Evolutionary conservation across 2,329 filamentous ascomycete genomes (phyloP), one percentile per base, ranked within the genome.

Genomic region (Pseudonectria foliicola): DNA sequence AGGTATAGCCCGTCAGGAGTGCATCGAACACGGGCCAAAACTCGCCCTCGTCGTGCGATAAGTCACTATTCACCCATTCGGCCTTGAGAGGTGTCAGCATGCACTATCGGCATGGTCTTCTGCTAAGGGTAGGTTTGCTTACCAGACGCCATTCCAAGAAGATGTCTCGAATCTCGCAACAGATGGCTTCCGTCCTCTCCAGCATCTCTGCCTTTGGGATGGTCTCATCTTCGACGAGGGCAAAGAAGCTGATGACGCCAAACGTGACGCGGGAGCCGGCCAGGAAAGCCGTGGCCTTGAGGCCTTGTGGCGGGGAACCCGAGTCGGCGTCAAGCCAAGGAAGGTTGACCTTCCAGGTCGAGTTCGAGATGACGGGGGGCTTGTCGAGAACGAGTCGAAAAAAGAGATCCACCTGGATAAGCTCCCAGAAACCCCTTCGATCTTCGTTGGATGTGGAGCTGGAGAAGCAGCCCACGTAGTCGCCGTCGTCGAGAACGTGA

Each of bases 401-500:
- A 33, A 54, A 58, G 11, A 55, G 45, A 15, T 59, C 56, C 11
- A 55, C 44, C 16, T 59, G 54, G 2, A 59, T 49, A 3, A 59
- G 46, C n/a, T 57, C 52, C 56, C 56, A 59, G 18, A 57, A 56
- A 0, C 49, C 51, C 15, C 49, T 49, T 7, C 56, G 47, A 15
- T 59, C 53, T 2, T 47, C 41, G 13, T 53, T 44, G 14, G 15
- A 45, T 6, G 50, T 43, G 14, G 16, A 18, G 13, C 34, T 39
- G 6, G 39, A 33, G 10, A 37, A 35, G 10, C 35, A 47, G 1
- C 38, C 35, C 8, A 31, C 27, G 15, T 36, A 38, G 8, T 48
- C 46, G 7, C 46, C 45, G 4, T 45, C 53, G 29, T 58, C 55
- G 3, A 58, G 43, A 10, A 49, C 57, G 21, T 59, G 56, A 1